Evolutionary conservation across 371 early-diverging fungal genomes (phyloP), one percentile per base, ranked within the genome.

Genomic region (Saksenaea vasiformis): DNA sequence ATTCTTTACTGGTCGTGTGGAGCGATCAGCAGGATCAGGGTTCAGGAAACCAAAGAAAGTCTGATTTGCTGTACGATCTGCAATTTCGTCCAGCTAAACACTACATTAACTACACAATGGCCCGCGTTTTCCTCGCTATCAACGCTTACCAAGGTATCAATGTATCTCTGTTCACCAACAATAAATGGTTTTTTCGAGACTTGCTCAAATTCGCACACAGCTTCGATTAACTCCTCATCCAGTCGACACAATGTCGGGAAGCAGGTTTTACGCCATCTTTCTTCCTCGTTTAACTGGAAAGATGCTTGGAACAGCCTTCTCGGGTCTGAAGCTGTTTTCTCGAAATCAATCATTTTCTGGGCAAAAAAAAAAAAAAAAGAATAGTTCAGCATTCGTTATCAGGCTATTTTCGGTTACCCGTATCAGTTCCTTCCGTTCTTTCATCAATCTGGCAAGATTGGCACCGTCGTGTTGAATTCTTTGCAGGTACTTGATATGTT

Each of bases 261-360:
- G 38, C 94, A 93, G 3, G 86, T 87, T 57, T 92, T 93, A 34
- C 97, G 76, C 82, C 92, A 95, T 68, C 89, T 88, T 59, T 95
- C 96, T 73, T 97, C 95, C 69, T 92, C 92, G 24, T 88, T 62
- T 28, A 97, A 76, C 66, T 90, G 92, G 69, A 95, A 93, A 0
- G 93, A 92, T 10, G 89, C 82, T 61, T 87, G 85, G 64, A 93
- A 93, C 14, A 97, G 76, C 26, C 97, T 79, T 54, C 81, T 79
- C 2, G 95, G 95, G 67, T 97, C 95, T 0, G 90, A 89, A 1
- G 97, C 97, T 0, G 84, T 84, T 61, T 87, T 87, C 72, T 97
- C 97, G 80, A 97, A 95, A 11, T 89, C 88, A 54, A 86, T 82
- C 92, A 95, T 93, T 72, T 82, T 82, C 83, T 86, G 55, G 14